Evolutionary conservation across 2,329 filamentous ascomycete genomes (phyloP).

Genomic region (Knufia fluminis): DNA sequence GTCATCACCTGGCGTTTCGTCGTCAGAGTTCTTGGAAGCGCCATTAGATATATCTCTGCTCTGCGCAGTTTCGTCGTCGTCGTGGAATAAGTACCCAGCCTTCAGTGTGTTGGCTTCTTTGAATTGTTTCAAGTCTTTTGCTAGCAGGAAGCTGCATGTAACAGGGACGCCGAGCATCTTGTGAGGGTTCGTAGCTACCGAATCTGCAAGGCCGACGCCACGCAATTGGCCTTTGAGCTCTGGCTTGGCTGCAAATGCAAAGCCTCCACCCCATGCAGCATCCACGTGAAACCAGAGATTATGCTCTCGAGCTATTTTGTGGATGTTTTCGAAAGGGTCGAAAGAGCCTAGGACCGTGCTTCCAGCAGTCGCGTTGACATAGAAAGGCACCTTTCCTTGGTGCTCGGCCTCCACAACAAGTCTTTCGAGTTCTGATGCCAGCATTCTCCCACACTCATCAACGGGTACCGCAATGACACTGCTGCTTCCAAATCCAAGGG

Average conservation of each 20-base stretch:
- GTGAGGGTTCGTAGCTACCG: constrained; percentile 82
- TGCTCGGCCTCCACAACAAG: constrained; percentile 53
- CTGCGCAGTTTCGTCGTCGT: constrained; percentile 18
- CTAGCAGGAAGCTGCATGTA: constrained; percentile 83
- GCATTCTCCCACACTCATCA: constrained; percentile 64
- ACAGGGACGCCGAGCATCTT: constrained; percentile 93
- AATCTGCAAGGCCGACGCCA: constrained; percentile 67
- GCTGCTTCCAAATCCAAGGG: constrained; percentile 69
- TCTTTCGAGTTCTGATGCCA: constrained; percentile 53
- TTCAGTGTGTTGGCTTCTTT: constrained; percentile 76
- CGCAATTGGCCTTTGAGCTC: constrained; percentile 54
- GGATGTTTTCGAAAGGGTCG: constrained; percentile 66
- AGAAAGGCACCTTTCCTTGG: constrained; percentile 73
- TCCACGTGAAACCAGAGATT: constrained; percentile 90
- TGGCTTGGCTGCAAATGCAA: constrained; percentile 56
- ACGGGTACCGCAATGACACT: constrained; percentile 68
- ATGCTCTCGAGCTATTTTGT: constrained; percentile 59
- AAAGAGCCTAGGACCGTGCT: constrained; percentile 88
- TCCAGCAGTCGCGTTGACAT: constrained; percentile 90
- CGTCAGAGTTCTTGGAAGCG: neutral
- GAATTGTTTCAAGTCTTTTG: constrained; percentile 65
- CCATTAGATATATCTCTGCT: constrained; percentile 5
- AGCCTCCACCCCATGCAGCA: constrained; percentile 79
- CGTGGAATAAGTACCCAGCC: constrained; percentile 78
- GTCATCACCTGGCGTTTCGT: constrained; percentile 8